Base-by-base conservation (phyloP, 306 rosid genomes). In the Lathyrus sativus region DNA sequence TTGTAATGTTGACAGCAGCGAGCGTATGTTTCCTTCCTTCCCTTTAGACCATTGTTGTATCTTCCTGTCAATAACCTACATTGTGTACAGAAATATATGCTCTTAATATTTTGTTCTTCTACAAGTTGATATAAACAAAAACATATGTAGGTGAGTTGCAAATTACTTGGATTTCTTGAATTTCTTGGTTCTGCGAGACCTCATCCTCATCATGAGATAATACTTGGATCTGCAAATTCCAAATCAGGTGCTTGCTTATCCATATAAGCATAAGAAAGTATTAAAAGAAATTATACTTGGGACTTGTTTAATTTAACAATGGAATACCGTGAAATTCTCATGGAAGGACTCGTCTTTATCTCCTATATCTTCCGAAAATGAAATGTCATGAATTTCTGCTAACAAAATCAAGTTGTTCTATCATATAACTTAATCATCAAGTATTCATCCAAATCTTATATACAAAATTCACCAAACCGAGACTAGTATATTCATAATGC, bases 1-100 rank as follows among this genome's bases (percentile, higher is more conserved):
- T 85, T 95, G 99, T 79, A 95, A 67, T 15, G 96, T 95, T 51
- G 99, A 88, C 10, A 95, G 83, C 24, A 90, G 84, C 4, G 99
- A 95, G 65, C 99, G 99, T 71, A 95, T 81, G 71, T 90, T 95
- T 78, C 87, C 91, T 87, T 88, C 96, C 84, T 90, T 95, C 64
- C 96, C 99, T 13, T 73, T 84, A 8, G 96, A 88, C 99, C 99
- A 95, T 37, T 83, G 79, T 24, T 78, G 88, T 78, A 95, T 88
- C 78, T 87, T 95, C 6, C 65, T 80, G 74, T 95, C 92, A 62
- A 90, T 75, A 35, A 33, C 86, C 99, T 95, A 76, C 80, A 78
- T 68, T 37, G 31, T 44, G 48, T 65, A 65, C 74, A 83, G 29
- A 75, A 43, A 53, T 19, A 51, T 17, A 37, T 13, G 68, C 75